Evolutionary conservation across 2,329 filamentous ascomycete genomes (phyloP).

Genomic region (Daldinia sp.): DNA sequence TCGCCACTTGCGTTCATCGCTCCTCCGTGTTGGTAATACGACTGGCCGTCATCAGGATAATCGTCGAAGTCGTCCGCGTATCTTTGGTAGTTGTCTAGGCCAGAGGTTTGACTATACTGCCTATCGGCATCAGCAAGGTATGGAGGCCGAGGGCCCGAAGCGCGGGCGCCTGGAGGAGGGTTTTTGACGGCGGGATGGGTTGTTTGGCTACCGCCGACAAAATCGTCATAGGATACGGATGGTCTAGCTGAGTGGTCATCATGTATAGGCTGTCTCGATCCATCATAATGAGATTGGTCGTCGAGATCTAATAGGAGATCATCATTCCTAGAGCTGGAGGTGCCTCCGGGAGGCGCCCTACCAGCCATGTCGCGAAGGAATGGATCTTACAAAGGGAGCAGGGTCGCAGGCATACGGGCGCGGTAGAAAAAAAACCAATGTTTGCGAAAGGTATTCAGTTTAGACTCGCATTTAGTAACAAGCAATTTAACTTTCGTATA

Average conservation of each 20-base stretch:
- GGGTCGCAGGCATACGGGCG: conserved; percentile 47
- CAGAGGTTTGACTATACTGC: conserved; percentile 78
- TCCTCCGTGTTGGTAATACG: conserved; percentile 81
- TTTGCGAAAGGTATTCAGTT: conserved; percentile 19
- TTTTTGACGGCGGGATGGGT: conserved; percentile 57
- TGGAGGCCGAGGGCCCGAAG: conserved; percentile 49
- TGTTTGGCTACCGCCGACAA: conserved; percentile 74
- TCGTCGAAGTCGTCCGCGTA: conserved; percentile 92
- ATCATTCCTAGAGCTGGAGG: conserved; percentile 59
- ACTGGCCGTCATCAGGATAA: conserved; percentile 77
- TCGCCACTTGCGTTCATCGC: conserved; percentile 54
- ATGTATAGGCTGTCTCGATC: conserved; percentile 78
- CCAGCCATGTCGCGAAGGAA: conserved; percentile 67
- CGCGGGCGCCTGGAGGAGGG: conserved; percentile 43
- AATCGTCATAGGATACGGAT: conserved; percentile 94
- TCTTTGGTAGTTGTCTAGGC: conserved; percentile 85
- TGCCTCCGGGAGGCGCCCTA: conserved; percentile 61
- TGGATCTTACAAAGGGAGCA: conserved; percentile 43
- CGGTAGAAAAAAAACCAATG: conserved; percentile 22
- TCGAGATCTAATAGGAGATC: conserved; percentile 79
- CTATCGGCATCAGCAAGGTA: conserved; percentile 54
- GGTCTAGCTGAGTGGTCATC: conserved; percentile 80
- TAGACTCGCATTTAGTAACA: conserved; percentile 13
- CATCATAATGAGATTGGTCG: conserved; percentile 74
- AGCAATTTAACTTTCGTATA: not conserved